Evolutionary conservation across 2,329 filamentous ascomycete species (phyloP), one percentile per base, ranked within the genome.

Genomic region (Talaromyces sp.): DNA sequence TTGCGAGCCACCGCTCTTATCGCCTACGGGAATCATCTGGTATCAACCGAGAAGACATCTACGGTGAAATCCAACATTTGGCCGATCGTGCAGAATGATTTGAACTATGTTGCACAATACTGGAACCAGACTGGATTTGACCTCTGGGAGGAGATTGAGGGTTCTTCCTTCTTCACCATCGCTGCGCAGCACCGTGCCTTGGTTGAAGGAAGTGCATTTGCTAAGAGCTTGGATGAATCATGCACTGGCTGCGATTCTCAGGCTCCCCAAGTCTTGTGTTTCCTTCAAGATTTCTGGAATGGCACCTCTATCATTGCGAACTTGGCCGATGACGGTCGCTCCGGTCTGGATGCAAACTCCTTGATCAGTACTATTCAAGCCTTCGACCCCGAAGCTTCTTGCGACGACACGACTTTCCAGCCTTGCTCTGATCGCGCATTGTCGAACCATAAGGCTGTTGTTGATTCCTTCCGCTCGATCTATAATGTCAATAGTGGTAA

Each of bases 91-190:
- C 77, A 80, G 43, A 93, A 91, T 61, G 90, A 94, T 64, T 78
- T 95, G 33, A 80, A 80, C 43, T 94, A 93, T 57, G 85, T 90
- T 8, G 54, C 69, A 10, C 64, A 72, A 24, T 71, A 72, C 56
- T 82, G 80, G 75, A 83, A 81, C 54, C 73, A 79, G 48, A 80
- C 80, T 3, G 80, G 79, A 5, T 94, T 85, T 64, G 67, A 95
- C 69, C 80, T 95, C 3, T 94, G 90, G 90, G 90, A 94, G 69
- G 90, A 94, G 69, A 83, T 92, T 11, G 76, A 79, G 20, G 88
- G 89, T 36, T 86, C 83, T 20, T 91, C 88, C 0, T 94, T 92
- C 77, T 95, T 93, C 72, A 94, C 90, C 1, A 75, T 86, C 29
- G 83, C 85, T 2, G 81, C 82, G 35, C 84, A 89, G 55, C 85